These are phyloP conservation scores for Quercus gilva DNA, from an alignment of 306 rosid species.

Conservation along the genomic window DNA sequence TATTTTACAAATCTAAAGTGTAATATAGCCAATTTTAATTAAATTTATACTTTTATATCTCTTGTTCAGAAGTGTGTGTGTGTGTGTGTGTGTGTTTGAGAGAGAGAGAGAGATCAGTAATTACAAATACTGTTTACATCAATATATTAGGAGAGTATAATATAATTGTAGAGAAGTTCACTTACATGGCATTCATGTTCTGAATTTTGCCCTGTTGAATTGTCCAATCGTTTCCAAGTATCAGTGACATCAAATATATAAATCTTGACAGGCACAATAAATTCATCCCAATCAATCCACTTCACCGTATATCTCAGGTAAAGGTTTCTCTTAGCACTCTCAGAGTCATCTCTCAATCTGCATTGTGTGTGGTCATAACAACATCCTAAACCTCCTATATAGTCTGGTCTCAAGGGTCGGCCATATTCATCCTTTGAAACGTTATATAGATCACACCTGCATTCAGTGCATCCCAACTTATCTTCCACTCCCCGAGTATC, in stretches of 20 bases:
- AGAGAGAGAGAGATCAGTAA: neutral
- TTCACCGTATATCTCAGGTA: constrained; percentile 63
- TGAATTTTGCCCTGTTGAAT: constrained; percentile 8
- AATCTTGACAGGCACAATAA: constrained; percentile 58
- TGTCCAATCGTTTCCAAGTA: constrained; percentile 19
- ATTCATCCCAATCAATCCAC: constrained; percentile 75
- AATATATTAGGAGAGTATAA: neutral
- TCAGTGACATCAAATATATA: constrained; percentile 72
- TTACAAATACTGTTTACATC: too few relatives aligned
- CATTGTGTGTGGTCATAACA: constrained; percentile 61
- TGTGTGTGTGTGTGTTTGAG: neutral
- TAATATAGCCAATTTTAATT: too few relatives aligned
- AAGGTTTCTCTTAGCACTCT: constrained; percentile 48
- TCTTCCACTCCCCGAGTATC: constrained; percentile 69
- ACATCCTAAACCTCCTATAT: constrained; percentile 58
- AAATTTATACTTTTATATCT: too few relatives aligned
- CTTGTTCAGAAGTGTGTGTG: too few relatives aligned
- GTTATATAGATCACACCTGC: constrained; percentile 66
- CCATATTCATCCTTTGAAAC: constrained; percentile 42
- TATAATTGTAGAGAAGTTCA: constrained; percentile 4
- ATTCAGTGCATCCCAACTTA: constrained; percentile 63
- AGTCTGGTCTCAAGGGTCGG: constrained; percentile 34
- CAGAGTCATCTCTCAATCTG: constrained; percentile 43
- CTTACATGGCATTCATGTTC: constrained; percentile 52
- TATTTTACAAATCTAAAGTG: too few relatives aligned